Conservation (phyloP, 225 moss, liverwort and hornwort genomes). For the Rhytidiadelphus loreus region DNA sequence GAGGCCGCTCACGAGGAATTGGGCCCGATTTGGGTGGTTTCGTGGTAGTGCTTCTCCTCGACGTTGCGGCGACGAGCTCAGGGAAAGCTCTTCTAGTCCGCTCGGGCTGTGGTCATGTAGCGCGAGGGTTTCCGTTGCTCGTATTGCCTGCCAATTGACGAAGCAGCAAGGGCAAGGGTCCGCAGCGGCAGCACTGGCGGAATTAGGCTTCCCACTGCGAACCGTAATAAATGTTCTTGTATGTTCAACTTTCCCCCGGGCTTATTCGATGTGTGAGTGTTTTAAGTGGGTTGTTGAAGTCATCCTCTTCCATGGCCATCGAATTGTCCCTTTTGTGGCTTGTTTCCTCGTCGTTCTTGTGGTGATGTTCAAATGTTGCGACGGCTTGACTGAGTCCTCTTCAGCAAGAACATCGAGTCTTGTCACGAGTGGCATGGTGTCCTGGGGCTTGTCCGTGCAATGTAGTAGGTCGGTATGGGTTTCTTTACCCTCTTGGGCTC, state of each 20-base stretch:
- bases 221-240: neutral
- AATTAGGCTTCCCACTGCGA: neutral
- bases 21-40: neutral
- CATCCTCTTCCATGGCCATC: neutral
- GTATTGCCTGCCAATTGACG: neutral
- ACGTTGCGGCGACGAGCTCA: neutral
- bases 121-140: neutral
- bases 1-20: neutral
- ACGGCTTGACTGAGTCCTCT: neutral
- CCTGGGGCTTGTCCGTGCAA: constrained; percentile 6
- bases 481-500: neutral
- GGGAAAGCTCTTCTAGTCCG: neutral
- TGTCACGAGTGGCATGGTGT: constrained; percentile 7
- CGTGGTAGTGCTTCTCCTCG: neutral
- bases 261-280: neutral
- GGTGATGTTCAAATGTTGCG: neutral
- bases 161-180: neutral
- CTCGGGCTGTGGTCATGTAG: neutral
- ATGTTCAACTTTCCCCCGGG: neutral
- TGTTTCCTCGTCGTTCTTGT: neutral
- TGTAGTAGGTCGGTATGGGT: constrained; percentile 16
- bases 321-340: neutral
- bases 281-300: neutral
- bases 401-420: constrained; percentile 13
- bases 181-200: neutral